Percentiles rank a stretch among this genome's conserved stretches.
phyloP scores from a whole-genome alignment of 345 rosid genomes.

The Firmiana major region DNA sequence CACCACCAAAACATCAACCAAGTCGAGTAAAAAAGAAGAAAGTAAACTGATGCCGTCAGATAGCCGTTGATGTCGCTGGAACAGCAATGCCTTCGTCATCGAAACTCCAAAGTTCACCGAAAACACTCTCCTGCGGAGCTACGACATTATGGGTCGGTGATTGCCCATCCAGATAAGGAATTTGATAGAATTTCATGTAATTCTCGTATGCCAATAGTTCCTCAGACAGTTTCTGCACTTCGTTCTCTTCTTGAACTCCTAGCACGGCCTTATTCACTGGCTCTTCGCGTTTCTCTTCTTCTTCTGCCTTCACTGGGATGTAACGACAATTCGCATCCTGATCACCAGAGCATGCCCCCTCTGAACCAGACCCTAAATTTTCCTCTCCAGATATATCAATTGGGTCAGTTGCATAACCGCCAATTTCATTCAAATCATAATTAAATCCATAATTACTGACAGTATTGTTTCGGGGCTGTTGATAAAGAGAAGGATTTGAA shows the following conservation, averaged over 20 bases:
- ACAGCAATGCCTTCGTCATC: conserved; percentile 32
- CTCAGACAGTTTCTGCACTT: conserved; percentile 53
- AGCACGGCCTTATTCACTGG: conserved; percentile 1
- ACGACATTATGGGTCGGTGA: conserved; percentile 30
- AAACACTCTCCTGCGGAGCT: conserved; percentile 40
- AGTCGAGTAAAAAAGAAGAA: background rate
- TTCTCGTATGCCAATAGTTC: conserved; percentile 74
- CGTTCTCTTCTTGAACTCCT: conserved; percentile 31
- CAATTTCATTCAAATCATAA: conserved; percentile 34
- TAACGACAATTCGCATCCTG: background rate
- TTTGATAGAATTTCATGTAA: conserved; percentile 70
- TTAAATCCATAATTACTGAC: conserved; percentile 23
- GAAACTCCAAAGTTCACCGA: conserved; percentile 63
- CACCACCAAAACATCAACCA: background rate
- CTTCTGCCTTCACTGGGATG: conserved; percentile 12
- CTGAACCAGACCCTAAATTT: conserved; percentile 27
- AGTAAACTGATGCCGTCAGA: background rate
- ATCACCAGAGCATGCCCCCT: conserved; percentile 3
- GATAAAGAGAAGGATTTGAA: background rate
- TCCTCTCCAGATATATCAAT: conserved; percentile 27
- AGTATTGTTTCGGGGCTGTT: background rate
- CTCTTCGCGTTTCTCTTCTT: conserved; percentile 18
- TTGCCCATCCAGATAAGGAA: conserved; percentile 70
- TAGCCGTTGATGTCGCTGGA: conserved; percentile 16
- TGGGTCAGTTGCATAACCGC: conserved; percentile 18